Percentiles rank a stretch among this genome's conserved stretches.
Conservation (phyloP, 2,329 filamentous ascomycete species). For the Aspergillaceae sp. region DNA sequence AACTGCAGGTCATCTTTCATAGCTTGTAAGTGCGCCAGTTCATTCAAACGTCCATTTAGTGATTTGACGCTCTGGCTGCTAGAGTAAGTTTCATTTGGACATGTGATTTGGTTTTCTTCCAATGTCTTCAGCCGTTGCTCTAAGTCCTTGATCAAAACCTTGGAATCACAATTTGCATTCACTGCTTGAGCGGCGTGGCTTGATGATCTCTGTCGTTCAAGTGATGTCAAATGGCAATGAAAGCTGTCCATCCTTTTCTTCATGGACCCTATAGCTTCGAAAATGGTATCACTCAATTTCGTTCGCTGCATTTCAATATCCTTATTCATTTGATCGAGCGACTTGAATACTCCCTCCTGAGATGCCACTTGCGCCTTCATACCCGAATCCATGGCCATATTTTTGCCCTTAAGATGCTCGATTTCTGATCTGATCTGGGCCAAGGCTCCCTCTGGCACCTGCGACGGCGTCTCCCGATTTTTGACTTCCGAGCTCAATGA, state of each 20-base stretch:
- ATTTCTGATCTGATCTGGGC: not conserved
- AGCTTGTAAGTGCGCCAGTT: conserved; percentile 8
- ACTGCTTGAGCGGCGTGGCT: not conserved
- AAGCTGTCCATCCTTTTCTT: not conserved
- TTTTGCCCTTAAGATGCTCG: not conserved
- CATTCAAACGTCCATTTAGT: conserved; percentile 2
- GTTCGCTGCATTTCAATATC: not conserved
- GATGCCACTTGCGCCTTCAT: not conserved
- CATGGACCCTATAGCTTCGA: not conserved
- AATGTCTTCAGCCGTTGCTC: not conserved
- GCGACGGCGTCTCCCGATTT: not conserved
- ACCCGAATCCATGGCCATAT: not conserved
- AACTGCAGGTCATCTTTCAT: conserved; percentile 16
- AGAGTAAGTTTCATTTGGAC: not conserved
- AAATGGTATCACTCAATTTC: not conserved
- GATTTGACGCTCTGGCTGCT: not conserved
- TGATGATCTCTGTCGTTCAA: not conserved
- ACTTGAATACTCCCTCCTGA: not conserved
- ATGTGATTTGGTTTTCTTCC: not conserved
- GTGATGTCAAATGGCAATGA: not conserved
- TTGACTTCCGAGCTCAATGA: not conserved
- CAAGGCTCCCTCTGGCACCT: not conserved
- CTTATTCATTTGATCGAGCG: not conserved
- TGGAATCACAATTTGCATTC: not conserved
- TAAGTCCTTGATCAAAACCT: not conserved